Evolutionary conservation across 2,329 filamentous ascomycete species (phyloP).

Genomic region (Epichloe scottii): DNA sequence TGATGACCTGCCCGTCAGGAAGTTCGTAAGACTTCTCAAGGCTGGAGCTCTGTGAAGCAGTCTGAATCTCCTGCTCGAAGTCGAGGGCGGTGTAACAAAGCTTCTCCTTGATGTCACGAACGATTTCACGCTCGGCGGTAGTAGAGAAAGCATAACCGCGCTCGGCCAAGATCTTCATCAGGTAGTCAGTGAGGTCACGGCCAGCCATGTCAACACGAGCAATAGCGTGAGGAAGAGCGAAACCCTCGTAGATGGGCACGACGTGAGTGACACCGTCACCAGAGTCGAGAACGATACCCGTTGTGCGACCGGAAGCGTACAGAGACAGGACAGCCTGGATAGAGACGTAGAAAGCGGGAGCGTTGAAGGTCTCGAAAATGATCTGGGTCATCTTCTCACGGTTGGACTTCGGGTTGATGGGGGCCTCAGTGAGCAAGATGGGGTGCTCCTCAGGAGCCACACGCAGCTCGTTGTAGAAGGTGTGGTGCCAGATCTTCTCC

Average conservation of each 20-base stretch:
- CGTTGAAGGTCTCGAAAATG: constrained; percentile 99
- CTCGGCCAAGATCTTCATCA: constrained; percentile 99
- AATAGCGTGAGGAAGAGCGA: constrained; percentile 99
- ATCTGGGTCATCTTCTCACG: constrained; percentile 99
- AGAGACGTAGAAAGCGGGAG: constrained; percentile 99
- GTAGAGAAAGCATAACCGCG: constrained; percentile 99
- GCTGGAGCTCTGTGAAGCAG: constrained; percentile 94
- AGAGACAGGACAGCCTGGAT: constrained; percentile 99
- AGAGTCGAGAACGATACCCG: constrained; percentile 99
- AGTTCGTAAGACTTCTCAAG: constrained; percentile 99
- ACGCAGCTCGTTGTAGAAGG: constrained; percentile 99
- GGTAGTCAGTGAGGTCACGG: constrained; percentile 99
- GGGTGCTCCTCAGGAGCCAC: constrained; percentile 99
- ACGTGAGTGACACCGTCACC: constrained; percentile 99
- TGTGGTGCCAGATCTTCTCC: constrained; percentile 99
- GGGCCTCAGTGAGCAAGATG: constrained; percentile 95
- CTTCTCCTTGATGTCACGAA: constrained; percentile 99
- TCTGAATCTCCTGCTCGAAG: constrained; percentile 99
- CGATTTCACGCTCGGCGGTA: constrained; percentile 99
- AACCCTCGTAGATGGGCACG: constrained; percentile 99
- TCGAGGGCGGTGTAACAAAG: constrained; percentile 99
- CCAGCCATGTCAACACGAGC: constrained; percentile 99
- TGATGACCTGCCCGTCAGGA: constrained; percentile 98
- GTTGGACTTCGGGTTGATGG: constrained; percentile 99
- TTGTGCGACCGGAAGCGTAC: constrained; percentile 99